Conservation (phyloP, 2,329 filamentous ascomycete species). For the Aphanoascus verrucosus region DNA sequence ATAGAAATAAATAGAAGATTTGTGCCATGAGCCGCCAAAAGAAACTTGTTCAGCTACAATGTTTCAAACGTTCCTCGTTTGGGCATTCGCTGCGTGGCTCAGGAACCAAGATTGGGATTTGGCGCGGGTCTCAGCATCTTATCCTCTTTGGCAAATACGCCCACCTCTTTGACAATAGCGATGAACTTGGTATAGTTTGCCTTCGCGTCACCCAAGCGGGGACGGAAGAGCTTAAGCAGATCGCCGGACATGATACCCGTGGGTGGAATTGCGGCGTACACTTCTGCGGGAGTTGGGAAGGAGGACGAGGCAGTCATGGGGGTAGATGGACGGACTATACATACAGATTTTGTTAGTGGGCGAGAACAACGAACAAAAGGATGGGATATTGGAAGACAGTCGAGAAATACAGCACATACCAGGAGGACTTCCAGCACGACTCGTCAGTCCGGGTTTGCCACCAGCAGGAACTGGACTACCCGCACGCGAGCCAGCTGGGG, state of each 20-base stretch:
- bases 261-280: constrained; percentile 38
- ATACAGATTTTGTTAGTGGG: not conserved
- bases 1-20: too few species aligned
- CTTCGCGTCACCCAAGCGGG: constrained; percentile 33
- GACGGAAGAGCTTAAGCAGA: constrained; percentile 35
- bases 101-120: constrained; percentile 4
- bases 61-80: not conserved
- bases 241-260: constrained; percentile 37
- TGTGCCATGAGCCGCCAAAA: not conserved
- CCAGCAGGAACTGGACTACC: constrained; percentile 34
- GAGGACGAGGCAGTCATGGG: constrained; percentile 6
- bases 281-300: constrained; percentile 38
- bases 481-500: constrained; percentile 40
- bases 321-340: constrained; percentile 8
- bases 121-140: constrained; percentile 30
- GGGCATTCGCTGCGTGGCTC: not conserved
- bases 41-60: not conserved
- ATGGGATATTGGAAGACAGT: not conserved
- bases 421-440: constrained; percentile 32
- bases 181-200: constrained; percentile 36
- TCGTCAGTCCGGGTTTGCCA: constrained; percentile 21
- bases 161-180: constrained; percentile 36
- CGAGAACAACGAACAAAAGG: not conserved
- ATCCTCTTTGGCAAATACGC: constrained; percentile 36
- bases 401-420: constrained; percentile 6